Conservation (phyloP, 768 basidiomycete genomes). For the Harrya chromipes region DNA sequence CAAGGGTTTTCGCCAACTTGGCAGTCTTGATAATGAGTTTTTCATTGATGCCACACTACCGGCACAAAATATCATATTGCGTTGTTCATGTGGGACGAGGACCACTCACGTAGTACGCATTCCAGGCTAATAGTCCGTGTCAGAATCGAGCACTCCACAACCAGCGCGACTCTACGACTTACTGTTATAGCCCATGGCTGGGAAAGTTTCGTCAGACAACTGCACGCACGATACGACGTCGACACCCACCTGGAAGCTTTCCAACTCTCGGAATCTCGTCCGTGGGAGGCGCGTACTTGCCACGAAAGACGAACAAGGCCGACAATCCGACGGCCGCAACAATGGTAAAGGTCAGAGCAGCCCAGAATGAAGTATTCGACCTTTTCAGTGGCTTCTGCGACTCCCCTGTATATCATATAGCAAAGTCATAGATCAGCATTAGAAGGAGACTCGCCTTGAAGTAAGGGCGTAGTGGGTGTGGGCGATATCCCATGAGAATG, state of each 20-base stretch:
- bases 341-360: constrained; percentile 15
- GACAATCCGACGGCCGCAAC: constrained; percentile 19
- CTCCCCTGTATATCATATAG: background rate
- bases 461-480: constrained; percentile 18
- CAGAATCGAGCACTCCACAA: constrained; percentile 2
- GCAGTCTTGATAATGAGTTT: constrained; percentile 48
- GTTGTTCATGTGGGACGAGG: background rate
- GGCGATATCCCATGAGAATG: background rate
- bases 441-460: constrained; percentile 10
- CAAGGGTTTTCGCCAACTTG: constrained; percentile 46
- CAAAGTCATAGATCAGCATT: background rate
- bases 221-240: background rate
- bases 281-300: background rate
- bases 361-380: constrained; percentile 5
- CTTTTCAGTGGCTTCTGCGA: background rate
- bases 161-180: constrained; percentile 18
- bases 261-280: constrained; percentile 25
- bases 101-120: constrained; percentile 55
- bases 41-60: constrained; percentile 59
- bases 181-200: constrained; percentile 68
- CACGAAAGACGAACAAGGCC: constrained; percentile 12
- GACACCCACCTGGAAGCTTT: constrained; percentile 34
- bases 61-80: background rate
- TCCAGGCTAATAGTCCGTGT: constrained; percentile 49
- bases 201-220: background rate